Evolutionary conservation across 1,139 yeast genomes (phyloP), one percentile per base, ranked within the genome.

Genomic region (Nadsonia starkeyi-henricii): DNA sequence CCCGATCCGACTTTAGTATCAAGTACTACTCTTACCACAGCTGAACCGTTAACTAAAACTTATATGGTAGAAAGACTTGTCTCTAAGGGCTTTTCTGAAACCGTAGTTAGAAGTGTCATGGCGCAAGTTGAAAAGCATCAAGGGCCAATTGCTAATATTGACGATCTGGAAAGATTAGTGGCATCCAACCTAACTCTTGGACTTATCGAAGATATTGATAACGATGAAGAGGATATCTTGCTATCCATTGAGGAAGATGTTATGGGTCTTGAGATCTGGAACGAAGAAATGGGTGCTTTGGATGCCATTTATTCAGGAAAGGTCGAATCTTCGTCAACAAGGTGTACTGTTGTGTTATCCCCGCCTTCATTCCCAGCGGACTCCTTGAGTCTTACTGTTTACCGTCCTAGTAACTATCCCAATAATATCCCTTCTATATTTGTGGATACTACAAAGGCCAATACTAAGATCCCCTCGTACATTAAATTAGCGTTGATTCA

Each of bases 261-360:
- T 48, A 50, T 73, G 42, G 62, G 68, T 43, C 59, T 64, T 39
- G 74, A 69, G 5, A 61, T 75, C 13, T 89, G 96, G 96, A 62
- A 68, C 1, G 83, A 84, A 58, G 97, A 89, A 61, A 58, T 83
- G n/a, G 85, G 81, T 51, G 79, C 86, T 44, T 64, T 89, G 49
- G 63, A 68, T 41, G 70, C 79, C 39, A 77, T 85, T 45, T 77
- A 77, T 54, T 33, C 39, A 3, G 39, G 39, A 13, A 33, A 77
- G 70, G 3, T 33, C 12, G 39, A 33, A 33, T 33, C 17, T 15
- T 33, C 39, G 4, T 33, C 39, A 33, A 33, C 39, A 15, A 33
- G 12, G 12, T 33, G 9, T 33, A 33, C 39, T 3, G 17, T 33
- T 33, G 17, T 15, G 4, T 15, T 33, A 33, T 33, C 39, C 4